phyloP scores from a whole-genome alignment of 352 stramenopile genomes.

The Aphanomyces stellatus region DNA sequence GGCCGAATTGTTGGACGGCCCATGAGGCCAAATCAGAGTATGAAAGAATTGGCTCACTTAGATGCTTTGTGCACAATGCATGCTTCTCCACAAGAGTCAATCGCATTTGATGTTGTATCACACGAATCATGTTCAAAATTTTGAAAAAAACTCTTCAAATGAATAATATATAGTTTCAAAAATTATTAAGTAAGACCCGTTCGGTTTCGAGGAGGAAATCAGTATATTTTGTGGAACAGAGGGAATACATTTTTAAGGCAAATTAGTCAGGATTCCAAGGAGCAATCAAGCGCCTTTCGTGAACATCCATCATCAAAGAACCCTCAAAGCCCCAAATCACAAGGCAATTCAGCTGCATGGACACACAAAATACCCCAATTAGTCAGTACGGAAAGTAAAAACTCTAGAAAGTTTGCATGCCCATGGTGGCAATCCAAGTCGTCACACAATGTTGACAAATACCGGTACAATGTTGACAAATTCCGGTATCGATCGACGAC shows the following conservation, averaged over 20 bases:
- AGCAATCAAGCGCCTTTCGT: neutral
- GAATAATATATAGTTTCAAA: neutral
- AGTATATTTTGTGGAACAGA: neutral
- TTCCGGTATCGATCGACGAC: too few species aligned
- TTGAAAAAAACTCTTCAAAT: neutral
- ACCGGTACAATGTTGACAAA: neutral
- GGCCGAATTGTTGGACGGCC: neutral
- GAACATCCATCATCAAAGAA: neutral
- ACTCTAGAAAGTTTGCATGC: neutral
- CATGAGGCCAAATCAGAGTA: neutral
- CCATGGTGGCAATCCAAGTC: neutral
- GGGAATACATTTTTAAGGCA: neutral
- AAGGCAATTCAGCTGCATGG: neutral
- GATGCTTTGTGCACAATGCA: neutral
- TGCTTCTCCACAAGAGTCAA: neutral
- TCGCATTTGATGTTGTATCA: neutral
- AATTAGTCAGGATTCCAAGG: neutral
- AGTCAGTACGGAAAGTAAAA: neutral
- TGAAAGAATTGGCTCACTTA: neutral
- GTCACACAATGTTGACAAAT: neutral
- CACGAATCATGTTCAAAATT: neutral
- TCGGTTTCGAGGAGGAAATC: neutral
- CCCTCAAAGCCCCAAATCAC: neutral
- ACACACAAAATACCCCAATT: neutral
- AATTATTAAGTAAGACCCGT: neutral